Evolutionary conservation across 2,329 filamentous ascomycete genomes (phyloP), one percentile per base, ranked within the genome.

Genomic region (Thielaviopsis punctulata): DNA sequence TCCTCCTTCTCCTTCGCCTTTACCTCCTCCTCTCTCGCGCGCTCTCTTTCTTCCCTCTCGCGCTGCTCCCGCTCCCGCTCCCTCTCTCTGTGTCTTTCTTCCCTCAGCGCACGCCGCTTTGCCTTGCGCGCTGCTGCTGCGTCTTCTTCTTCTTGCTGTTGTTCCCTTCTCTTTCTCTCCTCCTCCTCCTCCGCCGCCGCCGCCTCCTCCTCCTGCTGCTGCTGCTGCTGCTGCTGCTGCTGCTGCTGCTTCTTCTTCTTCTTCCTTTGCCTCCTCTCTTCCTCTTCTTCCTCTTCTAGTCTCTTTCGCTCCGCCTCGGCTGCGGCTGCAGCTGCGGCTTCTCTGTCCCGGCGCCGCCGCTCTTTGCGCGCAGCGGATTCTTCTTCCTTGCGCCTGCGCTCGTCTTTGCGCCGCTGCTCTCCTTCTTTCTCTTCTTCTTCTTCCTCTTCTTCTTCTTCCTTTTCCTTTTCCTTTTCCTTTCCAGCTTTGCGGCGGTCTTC

Each of bases 281-380:
- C n/a, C n/a, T n/a, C n/a, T 48, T 55, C 46, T 59, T 58, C 3
- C 58, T 59, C 39, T 59, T 59, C 7, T 51, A 45, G 22, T 57
- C 55, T 10, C 56, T 30, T 21, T 25, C 43, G 45, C 44, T 60
- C 60, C 4, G 53, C 45, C 25, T 49, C 56, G 12, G 46, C 44
- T 39, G 49, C 57, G 5, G 56, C 51, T 24, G 61, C 59, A 2
- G 57, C 43, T 23, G 60, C 62, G 50, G 62, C 62, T 48, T 65
- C 62, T 55, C 62, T 67, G 30, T 65, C 62, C 56, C 62, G 66
- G 9, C 61, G 58, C 54, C 60, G 65, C 56, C 60, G 58, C 30
- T 59, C 58, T 13, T 53, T 53, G 43, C 24, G 57, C 43, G 13
- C n/a, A 3, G 13, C 30, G 7, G 13, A 12, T 46, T 19, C 41